Percentiles rank a stretch among this genome's conserved stretches.
Evolutionary conservation across 1,284 basidiomycete species (phyloP).

Genomic region (Megacollybia platyphylla): DNA sequence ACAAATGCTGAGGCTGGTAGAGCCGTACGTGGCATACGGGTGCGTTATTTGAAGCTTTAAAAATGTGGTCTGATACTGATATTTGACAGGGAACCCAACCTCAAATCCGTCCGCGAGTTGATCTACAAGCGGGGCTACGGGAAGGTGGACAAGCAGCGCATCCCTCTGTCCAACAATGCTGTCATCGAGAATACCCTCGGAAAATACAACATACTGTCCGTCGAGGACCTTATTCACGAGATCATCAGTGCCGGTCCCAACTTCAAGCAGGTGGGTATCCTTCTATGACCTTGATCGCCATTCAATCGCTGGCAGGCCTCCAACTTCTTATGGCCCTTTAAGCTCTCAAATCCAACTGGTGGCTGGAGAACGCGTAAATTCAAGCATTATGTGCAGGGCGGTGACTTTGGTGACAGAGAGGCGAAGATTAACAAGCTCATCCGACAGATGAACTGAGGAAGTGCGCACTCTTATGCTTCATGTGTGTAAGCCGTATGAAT

Average conservation of each 20-base stretch:
- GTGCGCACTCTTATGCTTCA: slow-evolving; percentile 4
- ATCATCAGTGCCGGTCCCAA: slow-evolving; percentile 93
- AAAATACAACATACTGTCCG: slow-evolving; percentile 93
- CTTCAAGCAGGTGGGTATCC: slow-evolving; percentile 81
- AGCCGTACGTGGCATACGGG: slow-evolving; percentile 97
- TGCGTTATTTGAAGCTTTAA: slow-evolving; percentile 22
- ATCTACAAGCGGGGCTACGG: slow-evolving; percentile 99
- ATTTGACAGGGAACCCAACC: slow-evolving; percentile 71
- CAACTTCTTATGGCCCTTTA: slow-evolving; percentile 99
- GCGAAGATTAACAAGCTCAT: slow-evolving; percentile 95
- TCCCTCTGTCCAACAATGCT: slow-evolving; percentile 90
- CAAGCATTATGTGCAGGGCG: slow-evolving; percentile 88
- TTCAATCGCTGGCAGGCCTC: slow-evolving; percentile 40
- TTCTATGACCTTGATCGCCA: not conserved
- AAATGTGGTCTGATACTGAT: slow-evolving; percentile 2
- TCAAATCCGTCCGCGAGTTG: slow-evolving; percentile 94
- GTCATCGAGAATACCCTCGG: slow-evolving; percentile 90
- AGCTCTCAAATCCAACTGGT: slow-evolving; percentile 97
- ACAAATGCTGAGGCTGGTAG: slow-evolving; percentile 96
- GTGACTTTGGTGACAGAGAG: slow-evolving; percentile 96
- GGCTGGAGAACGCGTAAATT: slow-evolving; percentile 97
- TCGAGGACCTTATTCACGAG: slow-evolving; percentile 98
- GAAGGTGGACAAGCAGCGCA: slow-evolving; percentile 96
- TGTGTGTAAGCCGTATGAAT: not conserved
- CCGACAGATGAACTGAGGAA: slow-evolving; percentile 82